Conservation (phyloP, 345 rosid species). For the Lagerstroemia speciosa region DNA sequence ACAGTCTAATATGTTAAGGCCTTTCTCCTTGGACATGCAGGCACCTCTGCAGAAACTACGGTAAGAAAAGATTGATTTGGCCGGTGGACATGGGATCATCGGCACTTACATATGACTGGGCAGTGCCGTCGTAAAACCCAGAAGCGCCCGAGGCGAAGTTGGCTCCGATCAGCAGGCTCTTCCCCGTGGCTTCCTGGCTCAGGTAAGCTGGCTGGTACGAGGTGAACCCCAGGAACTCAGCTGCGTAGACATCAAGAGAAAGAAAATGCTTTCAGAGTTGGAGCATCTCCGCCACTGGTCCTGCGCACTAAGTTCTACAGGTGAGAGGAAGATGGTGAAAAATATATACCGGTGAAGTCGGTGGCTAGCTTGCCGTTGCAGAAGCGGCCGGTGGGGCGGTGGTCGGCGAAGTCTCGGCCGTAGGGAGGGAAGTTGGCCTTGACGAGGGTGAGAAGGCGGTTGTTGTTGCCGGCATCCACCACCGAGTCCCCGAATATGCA, state of each 20-base stretch:
- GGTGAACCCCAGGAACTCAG: slow-evolving; percentile 76
- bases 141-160: slow-evolving; percentile 93
- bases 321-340: slow-evolving; percentile 18
- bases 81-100: background rate
- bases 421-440: slow-evolving; percentile 88
- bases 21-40: background rate
- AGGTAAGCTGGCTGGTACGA: slow-evolving; percentile 78
- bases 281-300: too few relatives aligned
- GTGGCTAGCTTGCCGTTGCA: slow-evolving; percentile 80
- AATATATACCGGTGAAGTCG: slow-evolving; percentile 53
- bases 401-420: slow-evolving; percentile 74
- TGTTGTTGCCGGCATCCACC: slow-evolving; percentile 87
- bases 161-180: slow-evolving; percentile 52
- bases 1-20: too few relatives aligned
- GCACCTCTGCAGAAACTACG: background rate
- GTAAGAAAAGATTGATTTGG: background rate
- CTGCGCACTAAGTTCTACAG: slow-evolving; percentile 37
- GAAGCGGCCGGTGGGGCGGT: slow-evolving; percentile 79
- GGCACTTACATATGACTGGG: slow-evolving; percentile 49
- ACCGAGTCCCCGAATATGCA: slow-evolving; percentile 86
- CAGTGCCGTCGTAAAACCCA: slow-evolving; percentile 31
- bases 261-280: slow-evolving; percentile 34
- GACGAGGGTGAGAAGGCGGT: slow-evolving; percentile 47
- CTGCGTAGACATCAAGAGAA: slow-evolving; percentile 21
- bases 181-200: slow-evolving; percentile 50